phyloP scores from a whole-genome alignment of 2,329 filamentous ascomycete species.

The Leptographium lundbergii region DNA sequence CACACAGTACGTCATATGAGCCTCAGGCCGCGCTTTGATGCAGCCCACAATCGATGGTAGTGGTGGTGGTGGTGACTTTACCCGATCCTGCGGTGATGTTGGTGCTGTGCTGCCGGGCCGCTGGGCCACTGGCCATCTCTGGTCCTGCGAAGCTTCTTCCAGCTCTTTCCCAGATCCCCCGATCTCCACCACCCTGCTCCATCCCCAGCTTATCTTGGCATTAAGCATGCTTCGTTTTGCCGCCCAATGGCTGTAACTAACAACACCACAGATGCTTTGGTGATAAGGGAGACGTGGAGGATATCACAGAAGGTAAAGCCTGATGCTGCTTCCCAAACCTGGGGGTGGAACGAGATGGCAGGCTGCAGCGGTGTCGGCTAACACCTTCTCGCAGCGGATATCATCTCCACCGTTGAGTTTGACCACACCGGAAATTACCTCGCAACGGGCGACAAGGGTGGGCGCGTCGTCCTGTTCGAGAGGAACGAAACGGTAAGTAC shows the following conservation, averaged over 20 bases:
- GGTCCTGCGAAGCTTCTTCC: neutral
- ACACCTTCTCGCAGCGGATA: constrained; percentile 48
- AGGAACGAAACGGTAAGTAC: constrained; percentile 82
- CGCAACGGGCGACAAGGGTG: constrained; percentile 81
- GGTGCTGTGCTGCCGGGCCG: neutral
- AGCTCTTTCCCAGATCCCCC: neutral
- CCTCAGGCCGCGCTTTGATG: constrained; percentile 6
- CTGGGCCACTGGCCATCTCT: neutral
- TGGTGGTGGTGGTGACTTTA: neutral
- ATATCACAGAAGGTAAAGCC: constrained; percentile 81
- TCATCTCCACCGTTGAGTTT: constrained; percentile 85
- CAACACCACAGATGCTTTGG: constrained; percentile 70
- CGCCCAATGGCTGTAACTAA: neutral
- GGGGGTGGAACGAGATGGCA: neutral
- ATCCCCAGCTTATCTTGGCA: neutral
- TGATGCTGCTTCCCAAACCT: neutral
- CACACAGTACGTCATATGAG: constrained; percentile 65
- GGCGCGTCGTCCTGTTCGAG: constrained; percentile 75
- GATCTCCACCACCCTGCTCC: neutral
- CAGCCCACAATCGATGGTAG: neutral
- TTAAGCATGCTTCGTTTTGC: neutral
- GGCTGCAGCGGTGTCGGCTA: neutral
- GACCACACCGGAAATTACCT: constrained; percentile 84
- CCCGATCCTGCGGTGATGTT: neutral
- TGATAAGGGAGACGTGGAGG: constrained; percentile 98